Conservation (phyloP, 2,329 filamentous ascomycete genomes). For the Aspergillus amoenus region DNA sequence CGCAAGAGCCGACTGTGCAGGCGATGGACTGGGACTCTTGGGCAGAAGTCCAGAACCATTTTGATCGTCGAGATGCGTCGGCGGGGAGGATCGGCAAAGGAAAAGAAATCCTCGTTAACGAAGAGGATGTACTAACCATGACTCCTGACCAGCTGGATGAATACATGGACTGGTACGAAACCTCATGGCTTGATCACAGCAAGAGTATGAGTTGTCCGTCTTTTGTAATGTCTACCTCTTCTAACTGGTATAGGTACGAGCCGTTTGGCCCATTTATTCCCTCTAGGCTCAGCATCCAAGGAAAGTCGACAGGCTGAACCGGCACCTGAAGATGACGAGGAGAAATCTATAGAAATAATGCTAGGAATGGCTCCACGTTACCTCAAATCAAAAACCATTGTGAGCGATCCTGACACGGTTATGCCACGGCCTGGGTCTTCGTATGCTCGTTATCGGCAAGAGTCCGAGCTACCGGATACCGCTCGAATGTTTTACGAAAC, state of each 20-base stretch:
- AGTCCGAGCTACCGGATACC: constrained; percentile 47
- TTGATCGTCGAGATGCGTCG: constrained; percentile 30
- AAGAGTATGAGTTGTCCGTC: constrained; percentile 21
- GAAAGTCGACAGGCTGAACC: constrained; percentile 13
- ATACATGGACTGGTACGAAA: constrained; percentile 78
- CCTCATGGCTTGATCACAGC: constrained; percentile 53
- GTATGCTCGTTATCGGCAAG: constrained; percentile 51
- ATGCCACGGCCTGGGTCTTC: constrained; percentile 49
- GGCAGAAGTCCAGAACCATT: constrained; percentile 53
- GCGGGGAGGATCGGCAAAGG: constrained; percentile 42
- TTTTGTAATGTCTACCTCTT: neutral
- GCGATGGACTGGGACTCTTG: constrained; percentile 72
- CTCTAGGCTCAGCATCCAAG: constrained; percentile 26
- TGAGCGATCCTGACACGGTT: constrained; percentile 36
- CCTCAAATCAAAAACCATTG: constrained; percentile 39
- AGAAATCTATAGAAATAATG: constrained; percentile 35
- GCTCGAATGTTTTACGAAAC: constrained; percentile 52
- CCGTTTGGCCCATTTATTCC: constrained; percentile 45
- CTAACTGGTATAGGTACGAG: constrained; percentile 20
- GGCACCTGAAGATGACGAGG: constrained; percentile 18
- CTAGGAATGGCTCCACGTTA: constrained; percentile 45
- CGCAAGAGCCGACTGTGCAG: constrained; percentile 58
- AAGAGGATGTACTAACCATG: constrained; percentile 64
- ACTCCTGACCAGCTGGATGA: constrained; percentile 63
- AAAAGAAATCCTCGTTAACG: constrained; percentile 56